Conservation (phyloP, 345 rosid genomes). For the Raphanus raphanistrum region DNA sequence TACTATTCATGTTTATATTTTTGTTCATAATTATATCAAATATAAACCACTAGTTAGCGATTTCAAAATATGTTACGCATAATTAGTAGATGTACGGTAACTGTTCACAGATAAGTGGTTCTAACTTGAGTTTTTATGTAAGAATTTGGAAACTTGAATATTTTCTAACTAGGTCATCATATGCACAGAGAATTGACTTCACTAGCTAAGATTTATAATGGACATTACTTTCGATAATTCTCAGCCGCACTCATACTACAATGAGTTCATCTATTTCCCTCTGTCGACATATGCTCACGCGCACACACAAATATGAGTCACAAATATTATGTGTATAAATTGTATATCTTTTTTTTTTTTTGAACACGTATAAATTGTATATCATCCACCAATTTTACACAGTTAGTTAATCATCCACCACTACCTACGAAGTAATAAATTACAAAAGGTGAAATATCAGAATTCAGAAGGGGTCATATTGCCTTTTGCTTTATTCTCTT, state of each 20-base stretch:
- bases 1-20: neutral
- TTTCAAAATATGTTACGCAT: neutral
- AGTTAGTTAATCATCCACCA: slow-evolving; percentile 8
- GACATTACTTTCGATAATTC: slow-evolving; percentile 11
- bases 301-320: neutral
- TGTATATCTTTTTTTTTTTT: too few relatives aligned
- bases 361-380: neutral
- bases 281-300: neutral
- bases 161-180: neutral
- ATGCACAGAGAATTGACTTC: slow-evolving; percentile 4
- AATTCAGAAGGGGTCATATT: slow-evolving; percentile 14
- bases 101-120: neutral
- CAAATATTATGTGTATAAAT: neutral
- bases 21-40: neutral
- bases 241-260: neutral
- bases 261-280: neutral
- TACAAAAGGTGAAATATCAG: slow-evolving; percentile 8
- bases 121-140: neutral
- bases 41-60: neutral
- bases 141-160: neutral
- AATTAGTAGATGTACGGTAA: neutral
- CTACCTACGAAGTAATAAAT: slow-evolving; percentile 16
- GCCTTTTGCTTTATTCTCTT: slow-evolving; percentile 36
- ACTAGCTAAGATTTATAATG: slow-evolving; percentile 15
- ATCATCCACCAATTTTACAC: neutral